phyloP scores from a whole-genome alignment of 1,139 yeast species.

The Protomyces inouyei region DNA sequence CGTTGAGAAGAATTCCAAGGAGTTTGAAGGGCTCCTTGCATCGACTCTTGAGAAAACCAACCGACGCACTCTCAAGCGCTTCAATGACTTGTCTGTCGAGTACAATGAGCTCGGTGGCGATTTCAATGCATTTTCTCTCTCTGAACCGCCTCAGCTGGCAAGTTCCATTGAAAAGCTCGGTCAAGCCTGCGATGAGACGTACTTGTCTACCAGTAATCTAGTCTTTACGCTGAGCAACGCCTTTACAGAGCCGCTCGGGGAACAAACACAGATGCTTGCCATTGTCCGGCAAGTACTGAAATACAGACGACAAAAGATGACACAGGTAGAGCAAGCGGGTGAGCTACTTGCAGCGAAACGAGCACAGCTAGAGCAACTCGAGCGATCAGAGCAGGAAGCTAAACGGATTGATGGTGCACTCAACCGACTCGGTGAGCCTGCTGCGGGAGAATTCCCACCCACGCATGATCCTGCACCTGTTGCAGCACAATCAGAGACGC shows the following conservation, averaged over 20 bases:
- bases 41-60: conserved; percentile 61
- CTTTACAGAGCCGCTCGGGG: conserved; percentile 79
- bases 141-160: conserved; percentile 48
- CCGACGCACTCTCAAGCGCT: conserved; percentile 56
- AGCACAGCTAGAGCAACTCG: conserved; percentile 40
- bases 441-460: conserved; percentile 20
- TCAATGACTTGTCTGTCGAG: conserved; percentile 42
- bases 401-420: conserved; percentile 40
- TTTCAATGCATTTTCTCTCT: conserved; percentile 68
- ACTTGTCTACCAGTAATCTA: conserved; percentile 60
- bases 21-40: conserved; percentile 53
- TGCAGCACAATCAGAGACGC: neutral
- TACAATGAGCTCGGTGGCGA: conserved; percentile 65
- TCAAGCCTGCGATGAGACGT: conserved; percentile 70
- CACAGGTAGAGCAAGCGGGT: conserved; percentile 60
- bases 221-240: conserved; percentile 66
- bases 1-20: conserved; percentile 40
- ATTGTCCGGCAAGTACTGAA: conserved; percentile 64
- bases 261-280: conserved; percentile 69
- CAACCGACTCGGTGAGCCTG: conserved; percentile 6
- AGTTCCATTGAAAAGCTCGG: conserved; percentile 68
- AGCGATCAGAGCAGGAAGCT: conserved; percentile 44
- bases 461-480: conserved; percentile 17
- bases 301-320: conserved; percentile 62
- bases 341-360: conserved; percentile 49